phyloP scores from a whole-genome alignment of 805 yeast species.

The Barnettozyma siamensis region DNA sequence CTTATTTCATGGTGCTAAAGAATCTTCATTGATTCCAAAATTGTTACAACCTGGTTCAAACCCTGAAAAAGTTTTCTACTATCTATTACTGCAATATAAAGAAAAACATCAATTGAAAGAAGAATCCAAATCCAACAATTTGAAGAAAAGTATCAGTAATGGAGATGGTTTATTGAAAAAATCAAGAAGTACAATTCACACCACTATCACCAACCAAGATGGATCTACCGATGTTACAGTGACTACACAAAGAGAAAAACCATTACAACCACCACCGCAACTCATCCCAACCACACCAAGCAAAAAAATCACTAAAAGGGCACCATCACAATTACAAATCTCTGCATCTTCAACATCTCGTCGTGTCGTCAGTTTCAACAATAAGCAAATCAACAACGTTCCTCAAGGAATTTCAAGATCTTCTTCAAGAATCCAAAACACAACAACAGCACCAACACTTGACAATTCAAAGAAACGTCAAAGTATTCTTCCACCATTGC shows the following conservation, averaged over 20 bases:
- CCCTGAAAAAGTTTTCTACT: slow-evolving; percentile 78
- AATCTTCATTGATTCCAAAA: slow-evolving; percentile 44
- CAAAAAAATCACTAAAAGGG: slow-evolving; percentile 18
- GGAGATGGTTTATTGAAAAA: slow-evolving; percentile 33
- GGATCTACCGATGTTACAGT: slow-evolving; percentile 22
- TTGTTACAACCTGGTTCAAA: slow-evolving; percentile 52
- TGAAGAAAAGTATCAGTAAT: slow-evolving; percentile 25
- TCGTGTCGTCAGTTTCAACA: slow-evolving; percentile 28
- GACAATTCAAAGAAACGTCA: slow-evolving; percentile 18
- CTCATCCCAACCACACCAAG: slow-evolving; percentile 15
- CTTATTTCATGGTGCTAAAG: slow-evolving; percentile 73
- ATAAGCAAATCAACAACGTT: slow-evolving; percentile 12
- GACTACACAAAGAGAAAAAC: slow-evolving; percentile 5
- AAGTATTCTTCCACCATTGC: slow-evolving; percentile 27
- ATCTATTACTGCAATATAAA: slow-evolving; percentile 65
- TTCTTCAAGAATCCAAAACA: too few species aligned
- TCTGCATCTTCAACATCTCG: slow-evolving; percentile 27
- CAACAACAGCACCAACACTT: slow-evolving; percentile 11
- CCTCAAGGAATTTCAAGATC: slow-evolving; percentile 18
- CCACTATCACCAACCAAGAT: slow-evolving; percentile 31
- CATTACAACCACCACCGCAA: slow-evolving; percentile 6
- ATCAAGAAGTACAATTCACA: slow-evolving; percentile 36
- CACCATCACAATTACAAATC: slow-evolving; percentile 25
- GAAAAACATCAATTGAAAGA: slow-evolving; percentile 45
- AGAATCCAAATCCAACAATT: slow-evolving; percentile 14